phyloP scores from a whole-genome alignment of 2,329 filamentous ascomycete genomes.

The Exophiala sideris region DNA sequence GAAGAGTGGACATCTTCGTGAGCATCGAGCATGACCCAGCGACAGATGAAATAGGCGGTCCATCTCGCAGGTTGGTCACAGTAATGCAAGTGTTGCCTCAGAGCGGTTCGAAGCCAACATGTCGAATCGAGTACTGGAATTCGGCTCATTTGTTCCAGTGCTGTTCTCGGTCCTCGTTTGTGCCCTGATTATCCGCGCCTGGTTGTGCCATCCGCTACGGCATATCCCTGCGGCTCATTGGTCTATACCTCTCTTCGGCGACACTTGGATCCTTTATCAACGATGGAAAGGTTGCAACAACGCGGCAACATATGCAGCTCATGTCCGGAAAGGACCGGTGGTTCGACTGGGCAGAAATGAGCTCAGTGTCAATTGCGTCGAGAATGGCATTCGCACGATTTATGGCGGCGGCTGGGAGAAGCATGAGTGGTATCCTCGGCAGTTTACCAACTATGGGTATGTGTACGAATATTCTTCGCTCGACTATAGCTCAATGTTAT shows the following conservation, averaged over 20 bases:
- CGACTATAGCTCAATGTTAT: constrained; percentile 15
- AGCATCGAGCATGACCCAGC: too few relatives aligned
- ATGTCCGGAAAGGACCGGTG: constrained; percentile 58
- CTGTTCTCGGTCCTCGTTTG: constrained; percentile 29
- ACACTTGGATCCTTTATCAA: constrained; percentile 66
- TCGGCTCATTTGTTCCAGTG: too few relatives aligned
- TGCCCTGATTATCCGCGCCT: constrained; percentile 42
- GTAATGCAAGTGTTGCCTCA: too few relatives aligned
- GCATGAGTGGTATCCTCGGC: constrained; percentile 66
- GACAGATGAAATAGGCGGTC: too few relatives aligned
- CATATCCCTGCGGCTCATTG: constrained; percentile 68
- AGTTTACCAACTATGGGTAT: constrained; percentile 70
- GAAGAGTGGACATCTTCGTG: too few relatives aligned
- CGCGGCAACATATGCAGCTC: constrained; percentile 57
- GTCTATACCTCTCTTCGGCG: constrained; percentile 44
- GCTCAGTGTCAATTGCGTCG: constrained; percentile 66
- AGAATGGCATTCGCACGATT: constrained; percentile 62
- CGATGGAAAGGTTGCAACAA: constrained; percentile 63
- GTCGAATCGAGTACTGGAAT: too few relatives aligned
- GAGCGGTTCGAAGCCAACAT: too few relatives aligned
- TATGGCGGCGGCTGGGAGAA: constrained; percentile 75
- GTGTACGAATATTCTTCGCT: not conserved
- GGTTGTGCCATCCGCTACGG: constrained; percentile 60
- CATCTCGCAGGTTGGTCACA: too few relatives aligned
- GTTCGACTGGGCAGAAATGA: constrained; percentile 64